Evolutionary conservation across 1,284 basidiomycete species (phyloP), one percentile per base, ranked within the genome.

Genomic region (Anthracocystis panici-leucophaei): DNA sequence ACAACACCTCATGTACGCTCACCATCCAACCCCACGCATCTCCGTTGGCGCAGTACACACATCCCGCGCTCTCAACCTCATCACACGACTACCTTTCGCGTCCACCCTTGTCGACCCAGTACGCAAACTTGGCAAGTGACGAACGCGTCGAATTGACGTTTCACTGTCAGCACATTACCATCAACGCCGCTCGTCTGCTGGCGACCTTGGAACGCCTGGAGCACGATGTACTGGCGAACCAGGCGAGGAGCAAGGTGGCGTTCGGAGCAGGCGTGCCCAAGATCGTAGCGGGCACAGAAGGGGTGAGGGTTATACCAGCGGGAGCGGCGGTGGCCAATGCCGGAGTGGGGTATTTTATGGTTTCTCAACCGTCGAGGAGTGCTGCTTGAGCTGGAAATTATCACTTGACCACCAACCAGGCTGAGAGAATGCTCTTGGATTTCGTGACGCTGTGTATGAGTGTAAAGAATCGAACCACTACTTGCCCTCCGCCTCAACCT

Each of bases 21-120:
- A 31, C 41, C 7, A 78, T 81, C 40, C 79, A 80, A 50, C 79
- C 79, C 1, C 79, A 81, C 44, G 63, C 78, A 10, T 61, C 63
- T 0, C 10, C 50, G 3, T 38, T 46, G 10, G 64, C 60, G 1
- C 46, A 65, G 31, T 16, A 54, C 18, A 51, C 65, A 18, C 77
- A 79, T 27, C 78, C 78, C 1, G 78, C 78, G 0, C 64, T 75
- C 42, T 61, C 62, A 3, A 45, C 52, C 14, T 53, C 49, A n/a
- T 81, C 79, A 23, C 66, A 79, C 56, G 50, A 66, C 57, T 79
- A 77, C 45, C 69, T 79, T 21, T 79, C 71, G 1, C 58, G 33
- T 5, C 62, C 70, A 12, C 65, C 67, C 0, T 65, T 79, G 51
- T 61, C 65, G 4, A 25, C 63, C 1, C 67, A 72, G 11, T 72